A percentile compares a stretch with the other conserved stretches of the same genome.
These are phyloP conservation scores for Aspergillus aculeatus DNA, from an alignment of 2,329 filamentous ascomycete genomes.

Conservation along the genomic window DNA sequence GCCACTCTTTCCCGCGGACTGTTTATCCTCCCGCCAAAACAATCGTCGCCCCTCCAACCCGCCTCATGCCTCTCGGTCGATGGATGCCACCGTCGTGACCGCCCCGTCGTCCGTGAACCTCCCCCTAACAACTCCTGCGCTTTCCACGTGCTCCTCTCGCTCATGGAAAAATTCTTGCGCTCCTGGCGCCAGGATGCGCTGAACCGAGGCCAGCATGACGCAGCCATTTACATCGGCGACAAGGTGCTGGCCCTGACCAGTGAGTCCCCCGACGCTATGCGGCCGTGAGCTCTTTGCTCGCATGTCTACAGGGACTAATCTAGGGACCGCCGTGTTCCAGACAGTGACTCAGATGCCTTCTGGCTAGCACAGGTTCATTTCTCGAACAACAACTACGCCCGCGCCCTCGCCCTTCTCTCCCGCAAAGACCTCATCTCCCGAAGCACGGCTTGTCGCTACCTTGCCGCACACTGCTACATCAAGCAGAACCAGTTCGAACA, in stretches of 20 bases:
- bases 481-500: constrained; percentile 90
- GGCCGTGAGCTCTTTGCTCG: not conserved
- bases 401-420: constrained; percentile 80
- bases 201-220: constrained; percentile 94
- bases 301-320: not conserved
- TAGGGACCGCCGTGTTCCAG: constrained; percentile 47
- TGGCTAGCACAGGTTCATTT: constrained; percentile 99
- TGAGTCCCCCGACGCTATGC: constrained; percentile 47
- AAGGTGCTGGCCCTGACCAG: constrained; percentile 93
- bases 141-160: constrained; percentile 2
- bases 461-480: constrained; percentile 90
- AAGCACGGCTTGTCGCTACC: constrained; percentile 85
- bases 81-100: constrained; percentile 2
- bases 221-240: constrained; percentile 95
- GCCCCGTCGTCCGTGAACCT: constrained; percentile 5
- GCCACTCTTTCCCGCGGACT: not conserved
- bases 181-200: constrained; percentile 94
- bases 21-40: not conserved
- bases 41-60: constrained; percentile 8
- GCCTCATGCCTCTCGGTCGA: constrained; percentile 6
- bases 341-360: constrained; percentile 90
- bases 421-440: constrained; percentile 74
- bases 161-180: constrained; percentile 89
- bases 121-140: not conserved
- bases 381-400: constrained; percentile 88